Conservation (phyloP, 148 eudicot species). For the Spergularia bocconei region DNA sequence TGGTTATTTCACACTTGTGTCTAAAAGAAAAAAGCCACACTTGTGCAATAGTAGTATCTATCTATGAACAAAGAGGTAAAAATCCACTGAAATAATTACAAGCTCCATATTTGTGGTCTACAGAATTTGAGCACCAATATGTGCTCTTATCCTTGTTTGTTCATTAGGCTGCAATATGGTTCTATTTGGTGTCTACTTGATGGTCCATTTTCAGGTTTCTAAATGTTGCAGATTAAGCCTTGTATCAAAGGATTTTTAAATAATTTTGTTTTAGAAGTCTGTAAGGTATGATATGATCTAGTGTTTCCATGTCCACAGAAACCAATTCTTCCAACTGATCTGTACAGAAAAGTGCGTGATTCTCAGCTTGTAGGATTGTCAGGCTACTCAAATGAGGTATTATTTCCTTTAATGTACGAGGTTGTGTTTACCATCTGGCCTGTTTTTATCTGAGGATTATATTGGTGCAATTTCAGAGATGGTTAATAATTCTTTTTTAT, state of each 20-base stretch:
- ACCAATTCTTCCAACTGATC: conserved; percentile 76
- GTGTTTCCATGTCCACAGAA: conserved; percentile 50
- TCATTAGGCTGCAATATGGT: background rate
- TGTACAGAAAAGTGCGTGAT: conserved; percentile 80
- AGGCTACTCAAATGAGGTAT: conserved; percentile 89
- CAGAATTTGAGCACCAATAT: background rate
- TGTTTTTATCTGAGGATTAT: background rate
- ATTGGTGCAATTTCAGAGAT: background rate
- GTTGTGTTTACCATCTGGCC: background rate
- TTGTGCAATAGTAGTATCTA: background rate
- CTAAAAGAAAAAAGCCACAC: no score
- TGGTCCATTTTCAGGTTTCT: background rate
- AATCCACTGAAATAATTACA: background rate
- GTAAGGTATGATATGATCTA: background rate
- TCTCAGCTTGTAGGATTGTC: conserved; percentile 86
- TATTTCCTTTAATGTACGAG: background rate
- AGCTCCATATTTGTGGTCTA: background rate
- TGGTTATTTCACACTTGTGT: background rate
- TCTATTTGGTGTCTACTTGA: background rate
- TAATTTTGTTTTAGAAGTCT: background rate
- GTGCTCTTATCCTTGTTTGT: background rate
- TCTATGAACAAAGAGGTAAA: background rate
- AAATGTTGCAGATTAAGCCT: background rate
- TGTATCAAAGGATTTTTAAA: background rate
- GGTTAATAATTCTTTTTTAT: background rate